A percentile compares a stretch with the other conserved stretches of the same genome.
These are phyloP conservation scores for Penicilliopsis zonata DNA, from an alignment of 495 filamentous ascomycete species.

Conservation along the genomic window DNA sequence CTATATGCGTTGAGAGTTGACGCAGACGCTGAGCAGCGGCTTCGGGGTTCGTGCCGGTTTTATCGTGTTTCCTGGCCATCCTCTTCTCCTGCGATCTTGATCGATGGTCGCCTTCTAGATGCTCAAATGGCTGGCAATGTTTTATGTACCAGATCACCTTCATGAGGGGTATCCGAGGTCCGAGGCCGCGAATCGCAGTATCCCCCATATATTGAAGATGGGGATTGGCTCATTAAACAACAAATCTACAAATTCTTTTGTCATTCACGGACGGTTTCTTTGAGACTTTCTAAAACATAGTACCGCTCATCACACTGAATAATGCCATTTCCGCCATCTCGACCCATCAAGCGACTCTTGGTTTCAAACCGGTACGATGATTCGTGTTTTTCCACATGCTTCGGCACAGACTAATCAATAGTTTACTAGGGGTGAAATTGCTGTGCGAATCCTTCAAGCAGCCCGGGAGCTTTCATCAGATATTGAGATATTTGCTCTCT, in stretches of 20 bases:
- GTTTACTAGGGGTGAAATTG: constrained; percentile 45
- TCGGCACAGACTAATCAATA: constrained; percentile 3
- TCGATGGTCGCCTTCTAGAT: background rate
- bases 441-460: constrained; percentile 43
- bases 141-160: too few relatives aligned
- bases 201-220: too few relatives aligned
- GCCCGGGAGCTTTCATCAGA: constrained; percentile 35
- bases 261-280: constrained; percentile 1
- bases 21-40: constrained; percentile 21
- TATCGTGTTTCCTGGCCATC: constrained; percentile 3
- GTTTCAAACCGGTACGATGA: constrained; percentile 42
- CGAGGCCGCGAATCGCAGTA: constrained; percentile 10
- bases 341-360: constrained; percentile 38
- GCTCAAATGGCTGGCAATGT: background rate
- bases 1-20: constrained; percentile 24
- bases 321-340: constrained; percentile 14
- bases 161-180: constrained; percentile 11
- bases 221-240: background rate
- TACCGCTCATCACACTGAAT: constrained; percentile 2
- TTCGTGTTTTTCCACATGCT: background rate
- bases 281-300: background rate
- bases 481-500: constrained; percentile 41
- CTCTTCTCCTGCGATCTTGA: constrained; percentile 10
- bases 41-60: constrained; percentile 4
- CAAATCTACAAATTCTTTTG: too few relatives aligned